A percentile compares a stretch with the other conserved stretches of the same genome.
phyloP scores from a whole-genome alignment of 2,329 filamentous ascomycete species.

The Claviceps africana region DNA sequence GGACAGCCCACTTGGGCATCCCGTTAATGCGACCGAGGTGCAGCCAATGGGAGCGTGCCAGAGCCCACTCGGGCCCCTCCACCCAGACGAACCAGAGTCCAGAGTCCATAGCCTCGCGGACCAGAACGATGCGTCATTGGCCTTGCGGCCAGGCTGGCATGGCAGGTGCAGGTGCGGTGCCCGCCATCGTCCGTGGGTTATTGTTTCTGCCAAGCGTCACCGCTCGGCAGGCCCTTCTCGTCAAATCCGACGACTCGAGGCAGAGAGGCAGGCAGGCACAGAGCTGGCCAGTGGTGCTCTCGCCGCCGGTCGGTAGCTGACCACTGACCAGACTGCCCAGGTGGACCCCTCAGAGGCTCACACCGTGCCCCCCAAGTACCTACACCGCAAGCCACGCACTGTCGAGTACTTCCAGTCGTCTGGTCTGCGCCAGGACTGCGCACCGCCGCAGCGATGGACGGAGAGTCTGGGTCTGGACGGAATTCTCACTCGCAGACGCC shows the following conservation, averaged over 20 bases:
- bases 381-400: background rate
- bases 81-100: background rate
- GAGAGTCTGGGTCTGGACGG: slow-evolving; percentile 1
- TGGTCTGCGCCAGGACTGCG: slow-evolving; percentile 4
- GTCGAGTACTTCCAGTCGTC: background rate
- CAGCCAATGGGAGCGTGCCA: background rate
- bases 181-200: too few species aligned
- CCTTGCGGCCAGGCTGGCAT: slow-evolving; percentile 10
- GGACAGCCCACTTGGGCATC: background rate
- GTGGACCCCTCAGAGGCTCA: too few species aligned
- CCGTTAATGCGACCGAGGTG: background rate
- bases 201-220: slow-evolving; percentile 18
- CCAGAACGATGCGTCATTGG: slow-evolving; percentile 21
- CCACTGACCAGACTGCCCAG: background rate
- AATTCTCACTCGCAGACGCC: slow-evolving; percentile 6
- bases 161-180: slow-evolving; percentile 8
- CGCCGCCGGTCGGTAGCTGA: too few species aligned
- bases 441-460: slow-evolving; percentile 2
- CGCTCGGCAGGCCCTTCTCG: slow-evolving; percentile 11
- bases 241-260: background rate
- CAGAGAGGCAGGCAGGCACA: background rate
- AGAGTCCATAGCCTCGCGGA: slow-evolving; percentile 9
- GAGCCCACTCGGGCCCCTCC: background rate
- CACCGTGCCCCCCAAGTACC: background rate
- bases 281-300: background rate